Percentiles rank a stretch among this genome's conserved stretches.
Conservation (phyloP, 2,329 filamentous ascomycete genomes). For the Colletotrichum shisoi region DNA sequence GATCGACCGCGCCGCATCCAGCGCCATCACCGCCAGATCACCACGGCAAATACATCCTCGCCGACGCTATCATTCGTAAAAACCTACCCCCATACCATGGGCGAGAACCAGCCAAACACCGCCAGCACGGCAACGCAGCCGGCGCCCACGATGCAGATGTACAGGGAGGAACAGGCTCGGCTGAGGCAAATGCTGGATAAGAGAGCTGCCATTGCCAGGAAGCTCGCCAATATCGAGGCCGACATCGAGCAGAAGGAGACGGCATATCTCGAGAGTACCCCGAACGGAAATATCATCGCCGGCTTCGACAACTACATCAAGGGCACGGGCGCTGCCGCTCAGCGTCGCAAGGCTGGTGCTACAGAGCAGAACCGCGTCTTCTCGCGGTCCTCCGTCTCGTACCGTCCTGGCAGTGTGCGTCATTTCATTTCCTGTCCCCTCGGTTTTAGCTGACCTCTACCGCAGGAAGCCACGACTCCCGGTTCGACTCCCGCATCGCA, state of each 20-base stretch:
- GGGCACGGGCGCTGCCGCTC: constrained; percentile 71
- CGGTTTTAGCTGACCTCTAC: constrained; percentile 10
- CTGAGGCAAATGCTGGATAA: constrained; percentile 59
- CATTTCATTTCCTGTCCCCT: not conserved
- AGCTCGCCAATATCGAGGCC: constrained; percentile 67
- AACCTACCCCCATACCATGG: constrained; percentile 16
- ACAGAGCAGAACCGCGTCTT: constrained; percentile 79
- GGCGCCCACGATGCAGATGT: constrained; percentile 55
- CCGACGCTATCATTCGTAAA: not conserved
- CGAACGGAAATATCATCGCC: constrained; percentile 91
- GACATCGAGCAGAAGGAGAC: constrained; percentile 84
- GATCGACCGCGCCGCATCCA: constrained; percentile 23
- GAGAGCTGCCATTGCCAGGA: constrained; percentile 47
- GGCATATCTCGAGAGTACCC: constrained; percentile 88
- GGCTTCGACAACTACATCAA: constrained; percentile 99
- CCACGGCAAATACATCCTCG: not conserved
- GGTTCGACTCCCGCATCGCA: constrained; percentile 57
- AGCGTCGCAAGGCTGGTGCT: constrained; percentile 70
- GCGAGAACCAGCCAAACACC: constrained; percentile 34
- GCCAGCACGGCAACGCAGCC: constrained; percentile 40
- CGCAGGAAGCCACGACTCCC: constrained; percentile 55
- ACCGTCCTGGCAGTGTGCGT: constrained; percentile 53
- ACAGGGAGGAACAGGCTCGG: constrained; percentile 59
- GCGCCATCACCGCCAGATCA: constrained; percentile 14
- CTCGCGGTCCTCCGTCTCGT: constrained; percentile 69